Evolutionary conservation across 345 rosid species (phyloP).

Genomic region (Viola odorata): DNA sequence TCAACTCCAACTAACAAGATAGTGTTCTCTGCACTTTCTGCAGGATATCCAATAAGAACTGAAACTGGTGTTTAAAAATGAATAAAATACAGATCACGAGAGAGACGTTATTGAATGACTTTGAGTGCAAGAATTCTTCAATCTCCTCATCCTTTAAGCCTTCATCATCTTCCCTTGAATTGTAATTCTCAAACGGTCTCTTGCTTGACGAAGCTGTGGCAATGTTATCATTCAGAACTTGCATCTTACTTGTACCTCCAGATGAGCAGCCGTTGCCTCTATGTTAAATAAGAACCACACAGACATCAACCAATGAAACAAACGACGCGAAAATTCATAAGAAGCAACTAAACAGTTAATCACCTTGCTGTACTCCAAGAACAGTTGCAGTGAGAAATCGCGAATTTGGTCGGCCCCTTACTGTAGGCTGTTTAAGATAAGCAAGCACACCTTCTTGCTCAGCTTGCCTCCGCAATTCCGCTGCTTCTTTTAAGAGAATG

Average conservation of each 20-base stretch:
- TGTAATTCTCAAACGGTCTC: slow-evolving; percentile 18
- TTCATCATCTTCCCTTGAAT: slow-evolving; percentile 36
- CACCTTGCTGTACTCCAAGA: slow-evolving; percentile 88
- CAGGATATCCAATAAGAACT: no score
- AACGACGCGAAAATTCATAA: not conserved
- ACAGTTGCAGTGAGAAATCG: slow-evolving; percentile 89
- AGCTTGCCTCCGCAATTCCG: slow-evolving; percentile 74
- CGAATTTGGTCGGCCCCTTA: slow-evolving; percentile 71
- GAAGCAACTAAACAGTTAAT: not conserved
- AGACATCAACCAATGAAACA: not conserved
- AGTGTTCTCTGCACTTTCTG: not conserved
- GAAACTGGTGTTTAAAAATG: no score
- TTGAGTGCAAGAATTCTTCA: slow-evolving; percentile 70
- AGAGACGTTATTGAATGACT: slow-evolving; percentile 32
- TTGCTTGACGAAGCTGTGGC: slow-evolving; percentile 29
- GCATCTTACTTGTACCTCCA: slow-evolving; percentile 29
- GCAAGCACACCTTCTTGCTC: slow-evolving; percentile 73
- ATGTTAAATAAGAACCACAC: not conserved
- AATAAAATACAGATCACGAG: not conserved
- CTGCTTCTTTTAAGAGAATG: slow-evolving; percentile 83
- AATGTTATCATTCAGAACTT: slow-evolving; percentile 18
- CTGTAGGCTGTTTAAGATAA: slow-evolving; percentile 59
- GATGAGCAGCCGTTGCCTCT: slow-evolving; percentile 17
- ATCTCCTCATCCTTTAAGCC: slow-evolving; percentile 71
- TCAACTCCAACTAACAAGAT: not conserved